Percentiles rank a stretch among this genome's conserved stretches.
Conservation (phyloP, 768 basidiomycete genomes). For the Termitomyces sp. region DNA sequence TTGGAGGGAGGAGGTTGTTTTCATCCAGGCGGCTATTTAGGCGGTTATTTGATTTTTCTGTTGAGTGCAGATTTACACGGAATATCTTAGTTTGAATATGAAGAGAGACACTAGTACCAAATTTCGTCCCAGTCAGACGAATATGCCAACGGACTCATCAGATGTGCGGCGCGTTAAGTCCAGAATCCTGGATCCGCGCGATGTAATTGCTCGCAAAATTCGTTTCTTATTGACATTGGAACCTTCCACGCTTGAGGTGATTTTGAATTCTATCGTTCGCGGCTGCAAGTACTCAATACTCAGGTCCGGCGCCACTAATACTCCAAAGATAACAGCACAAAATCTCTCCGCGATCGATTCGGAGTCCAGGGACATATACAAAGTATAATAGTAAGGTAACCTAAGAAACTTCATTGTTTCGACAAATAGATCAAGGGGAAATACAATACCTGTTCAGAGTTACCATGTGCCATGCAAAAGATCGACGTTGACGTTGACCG, state of each 20-base stretch:
- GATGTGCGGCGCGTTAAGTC: background rate
- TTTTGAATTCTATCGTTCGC: background rate
- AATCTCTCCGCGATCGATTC: background rate
- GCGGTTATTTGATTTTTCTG: slow-evolving; percentile 53
- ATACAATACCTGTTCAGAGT: background rate
- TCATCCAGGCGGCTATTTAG: slow-evolving; percentile 78
- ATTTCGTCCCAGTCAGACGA: background rate
- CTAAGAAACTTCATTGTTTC: background rate
- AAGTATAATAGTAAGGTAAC: background rate
- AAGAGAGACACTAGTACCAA: background rate
- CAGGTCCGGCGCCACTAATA: background rate
- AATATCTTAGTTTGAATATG: background rate
- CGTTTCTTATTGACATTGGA: background rate
- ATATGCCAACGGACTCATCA: background rate
- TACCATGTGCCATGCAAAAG: background rate
- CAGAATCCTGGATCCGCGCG: background rate
- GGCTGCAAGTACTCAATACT: too few species aligned
- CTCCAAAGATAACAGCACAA: background rate
- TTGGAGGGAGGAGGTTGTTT: slow-evolving; percentile 76
- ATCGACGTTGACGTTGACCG: background rate
- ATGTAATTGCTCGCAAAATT: background rate
- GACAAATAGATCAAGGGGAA: background rate
- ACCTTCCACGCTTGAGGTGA: background rate
- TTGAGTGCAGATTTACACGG: background rate
- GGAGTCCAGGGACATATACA: background rate